Base-by-base conservation (phyloP, 139 green algal genomes). In the Ettlia oleoabundans region DNA sequence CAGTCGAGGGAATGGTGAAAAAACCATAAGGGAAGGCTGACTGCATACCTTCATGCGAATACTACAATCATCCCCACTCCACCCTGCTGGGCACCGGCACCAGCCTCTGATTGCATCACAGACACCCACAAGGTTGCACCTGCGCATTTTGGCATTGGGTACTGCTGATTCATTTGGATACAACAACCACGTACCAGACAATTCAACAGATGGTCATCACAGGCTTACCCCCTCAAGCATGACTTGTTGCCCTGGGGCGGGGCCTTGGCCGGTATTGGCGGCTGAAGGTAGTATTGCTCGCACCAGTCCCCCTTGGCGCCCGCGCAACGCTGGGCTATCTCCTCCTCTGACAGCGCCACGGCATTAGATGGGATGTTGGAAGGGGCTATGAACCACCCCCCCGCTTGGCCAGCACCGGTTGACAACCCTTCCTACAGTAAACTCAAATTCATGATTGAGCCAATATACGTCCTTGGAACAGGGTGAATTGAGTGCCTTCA, bases 11-110 rank as follows among this genome's bases (percentile, higher is more conserved):
- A 33, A 5, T 43, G 63, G n/a, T 32, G 32, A 15, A 33, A 15
- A 18, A 19, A 13, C 26, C n/a, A 70, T 7, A 33, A 32, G 30
- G n/a, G 28, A 13, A 30, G 62, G 37, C 40, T 15, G 32, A 88
- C 52, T 10, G 33, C 40, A 2, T 61, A 67, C 75, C 30, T 81
- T 81, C 61, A 43, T 80, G 2, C 51, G 38, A n/a, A 55, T 64
- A 5, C 18, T 63, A 72, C 91, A 94, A 62, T 85, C 84, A 1
- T 58, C 51, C 0, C 91, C 4, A 82, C n/a, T 80, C 77, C 88
- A 92, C n/a, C 91, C 91, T 3, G 76, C 40, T 51, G 67, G 68
- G 42, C 58, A 74, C 18, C 33, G 58, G 24, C 37, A 63, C 24
- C 51, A 76, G 28, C 82, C 43, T 32, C 64, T 37, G 22, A 30